Percentiles rank a stretch among this genome's conserved stretches.
Evolutionary conservation across 768 basidiomycete genomes (phyloP).

Genomic region (Suillus clintonianus): DNA sequence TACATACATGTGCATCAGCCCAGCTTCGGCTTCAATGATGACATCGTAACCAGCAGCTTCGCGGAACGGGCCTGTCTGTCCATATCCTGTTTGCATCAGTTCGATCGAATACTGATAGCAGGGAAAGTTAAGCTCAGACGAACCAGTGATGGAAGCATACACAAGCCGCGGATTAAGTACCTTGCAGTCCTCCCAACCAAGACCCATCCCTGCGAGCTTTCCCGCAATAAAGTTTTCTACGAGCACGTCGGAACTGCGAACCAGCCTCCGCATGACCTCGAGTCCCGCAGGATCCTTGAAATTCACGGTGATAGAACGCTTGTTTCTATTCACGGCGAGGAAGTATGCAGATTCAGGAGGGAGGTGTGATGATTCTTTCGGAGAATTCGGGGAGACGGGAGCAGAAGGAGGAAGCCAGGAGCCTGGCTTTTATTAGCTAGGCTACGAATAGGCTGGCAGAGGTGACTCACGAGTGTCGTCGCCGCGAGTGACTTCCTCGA

Average conservation of each 20-base stretch:
- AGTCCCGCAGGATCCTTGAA: slow-evolving; percentile 80
- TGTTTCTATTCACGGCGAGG: slow-evolving; percentile 85
- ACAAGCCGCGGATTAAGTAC: slow-evolving; percentile 79
- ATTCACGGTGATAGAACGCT: slow-evolving; percentile 86
- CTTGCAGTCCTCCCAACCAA: slow-evolving; percentile 82
- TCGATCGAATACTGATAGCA: background rate
- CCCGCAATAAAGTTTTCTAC: slow-evolving; percentile 90
- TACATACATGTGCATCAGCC: slow-evolving; percentile 89
- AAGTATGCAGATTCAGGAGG: slow-evolving; percentile 95
- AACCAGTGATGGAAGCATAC: slow-evolving; percentile 89
- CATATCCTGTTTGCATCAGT: slow-evolving; percentile 53
- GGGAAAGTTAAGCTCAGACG: slow-evolving; percentile 14
- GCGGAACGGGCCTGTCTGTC: slow-evolving; percentile 88
- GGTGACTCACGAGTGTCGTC: slow-evolving; percentile 80
- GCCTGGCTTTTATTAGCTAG: slow-evolving; percentile 39
- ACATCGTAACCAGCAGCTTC: slow-evolving; percentile 88
- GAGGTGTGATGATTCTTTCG: slow-evolving; percentile 58
- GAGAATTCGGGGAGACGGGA: slow-evolving; percentile 46
- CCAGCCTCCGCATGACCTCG: slow-evolving; percentile 69
- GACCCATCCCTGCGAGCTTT: slow-evolving; percentile 80
- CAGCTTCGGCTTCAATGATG: slow-evolving; percentile 85
- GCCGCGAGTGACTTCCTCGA: slow-evolving; percentile 77
- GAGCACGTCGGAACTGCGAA: slow-evolving; percentile 76
- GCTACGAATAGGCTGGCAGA: slow-evolving; percentile 9
- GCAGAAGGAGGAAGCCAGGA: slow-evolving; percentile 69